Evolutionary conservation across 1,139 yeast species (phyloP), one percentile per base, ranked within the genome.

Genomic region (Candida albicans): DNA sequence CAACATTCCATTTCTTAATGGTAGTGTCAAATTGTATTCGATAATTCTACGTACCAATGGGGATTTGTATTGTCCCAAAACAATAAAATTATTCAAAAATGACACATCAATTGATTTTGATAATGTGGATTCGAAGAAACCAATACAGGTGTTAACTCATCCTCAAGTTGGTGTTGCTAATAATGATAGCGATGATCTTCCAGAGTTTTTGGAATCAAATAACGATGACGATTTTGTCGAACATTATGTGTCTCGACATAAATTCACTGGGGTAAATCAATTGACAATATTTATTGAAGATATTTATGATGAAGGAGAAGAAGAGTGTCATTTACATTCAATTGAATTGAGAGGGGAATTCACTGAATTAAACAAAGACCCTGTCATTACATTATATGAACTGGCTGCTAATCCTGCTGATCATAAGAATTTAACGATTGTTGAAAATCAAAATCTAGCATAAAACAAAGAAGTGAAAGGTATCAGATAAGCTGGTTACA

Each of bases 401-500:
- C 81, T 90, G 48, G 96, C 96, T 1, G 95, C 98, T 6, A 90
- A 90, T 58, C 96, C 96, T 0, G 81, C 85, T 2, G 97, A 91
- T 59, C 97, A 91, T 63, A 82, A 83, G 57, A 79, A 48, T 28
- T 28, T 47, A 11, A 42, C 48, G 8, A 72, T 50, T 44, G 47
- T 44, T 45, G 45, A 41, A 39, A 37, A 37, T 13, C 35, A 33
- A 31, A 13, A 31, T 26, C 14, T 38, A 10, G 36, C 39, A n/a
- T 26, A 37, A 28, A 13, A 35, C 15, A 14, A 13, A 22, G 24
- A 26, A 15, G 14, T 3, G 12, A n/a, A n/a, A 29, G 29, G 22
- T 18, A 18, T 18, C 5, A 18, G 22, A 18, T 18, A 18, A 5
- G 22, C 5, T 18, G 22, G 22, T 18, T 18, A 18, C 3, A 18